Evolutionary conservation across 2,329 filamentous ascomycete species (phyloP).

Genomic region (Exophiala oligosperma): DNA sequence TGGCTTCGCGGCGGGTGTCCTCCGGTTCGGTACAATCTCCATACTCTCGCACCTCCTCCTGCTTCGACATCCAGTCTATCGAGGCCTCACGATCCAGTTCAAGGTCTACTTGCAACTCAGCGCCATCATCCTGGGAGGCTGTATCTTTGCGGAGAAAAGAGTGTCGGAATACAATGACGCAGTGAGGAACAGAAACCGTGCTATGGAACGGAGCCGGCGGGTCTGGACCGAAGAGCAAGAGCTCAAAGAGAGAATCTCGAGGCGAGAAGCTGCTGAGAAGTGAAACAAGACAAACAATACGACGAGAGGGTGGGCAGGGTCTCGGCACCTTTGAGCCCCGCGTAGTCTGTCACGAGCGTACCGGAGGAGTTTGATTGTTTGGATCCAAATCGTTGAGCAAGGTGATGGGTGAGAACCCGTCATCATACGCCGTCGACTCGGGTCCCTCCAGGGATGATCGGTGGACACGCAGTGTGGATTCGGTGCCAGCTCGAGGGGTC

Average conservation of each 20-base stretch:
- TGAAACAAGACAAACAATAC: background rate
- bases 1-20: slow-evolving; percentile 45
- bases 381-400: too few species aligned
- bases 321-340: too few species aligned
- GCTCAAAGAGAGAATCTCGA: slow-evolving; percentile 37
- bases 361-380: too few species aligned
- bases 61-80: slow-evolving; percentile 44
- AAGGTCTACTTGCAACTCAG: slow-evolving; percentile 51
- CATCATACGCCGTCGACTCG: too few species aligned
- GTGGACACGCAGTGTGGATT: too few species aligned
- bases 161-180: slow-evolving; percentile 48
- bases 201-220: slow-evolving; percentile 27
- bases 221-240: slow-evolving; percentile 32
- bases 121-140: slow-evolving; percentile 49
- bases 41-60: slow-evolving; percentile 48
- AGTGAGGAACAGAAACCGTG: slow-evolving; percentile 42
- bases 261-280: slow-evolving; percentile 24
- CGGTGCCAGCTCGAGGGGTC: too few species aligned
- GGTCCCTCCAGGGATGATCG: too few species aligned
- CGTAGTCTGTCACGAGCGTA: too few species aligned
- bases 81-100: slow-evolving; percentile 50
- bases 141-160: slow-evolving; percentile 49
- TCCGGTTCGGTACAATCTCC: slow-evolving; percentile 48
- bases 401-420: too few species aligned
- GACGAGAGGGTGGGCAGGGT: too few species aligned